phyloP scores from a whole-genome alignment of 148 eudicot species.

The Amaranthus cruentus region DNA sequence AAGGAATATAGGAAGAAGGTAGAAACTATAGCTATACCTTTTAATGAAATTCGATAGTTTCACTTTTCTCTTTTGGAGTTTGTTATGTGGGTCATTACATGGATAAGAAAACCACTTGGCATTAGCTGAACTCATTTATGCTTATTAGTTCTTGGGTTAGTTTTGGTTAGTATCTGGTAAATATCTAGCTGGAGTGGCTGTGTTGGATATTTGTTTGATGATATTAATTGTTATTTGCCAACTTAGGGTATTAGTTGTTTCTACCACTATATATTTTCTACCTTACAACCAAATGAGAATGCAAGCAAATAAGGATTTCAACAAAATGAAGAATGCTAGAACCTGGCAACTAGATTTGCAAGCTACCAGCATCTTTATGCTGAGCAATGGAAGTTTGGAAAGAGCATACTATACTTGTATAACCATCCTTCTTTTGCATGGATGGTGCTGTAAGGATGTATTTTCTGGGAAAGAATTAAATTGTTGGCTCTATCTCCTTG shows the following conservation, averaged over 20 bases:
- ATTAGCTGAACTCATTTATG: neutral
- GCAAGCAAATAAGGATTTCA: neutral
- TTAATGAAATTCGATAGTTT: neutral
- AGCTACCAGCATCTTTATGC: neutral
- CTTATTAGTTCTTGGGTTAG: neutral
- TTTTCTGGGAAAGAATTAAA: neutral
- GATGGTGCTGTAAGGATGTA: neutral
- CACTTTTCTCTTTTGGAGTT: neutral
- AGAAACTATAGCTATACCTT: constrained; percentile 6
- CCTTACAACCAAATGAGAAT: neutral
- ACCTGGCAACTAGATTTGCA: neutral
- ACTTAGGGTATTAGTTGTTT: no score
- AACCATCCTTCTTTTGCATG: neutral
- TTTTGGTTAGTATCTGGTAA: neutral
- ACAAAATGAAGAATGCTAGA: neutral
- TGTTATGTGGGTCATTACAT: neutral
- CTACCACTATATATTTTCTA: no score
- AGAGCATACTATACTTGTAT: neutral
- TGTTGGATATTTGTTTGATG: neutral
- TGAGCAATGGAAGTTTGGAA: neutral
- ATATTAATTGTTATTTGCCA: no score
- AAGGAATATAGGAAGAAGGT: constrained; percentile 96
- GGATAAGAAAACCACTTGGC: neutral
- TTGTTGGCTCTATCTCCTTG: neutral
- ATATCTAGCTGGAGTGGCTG: neutral